phyloP scores from a whole-genome alignment of 108 stramenopile species.

The Thalassiosira profunda region DNA sequence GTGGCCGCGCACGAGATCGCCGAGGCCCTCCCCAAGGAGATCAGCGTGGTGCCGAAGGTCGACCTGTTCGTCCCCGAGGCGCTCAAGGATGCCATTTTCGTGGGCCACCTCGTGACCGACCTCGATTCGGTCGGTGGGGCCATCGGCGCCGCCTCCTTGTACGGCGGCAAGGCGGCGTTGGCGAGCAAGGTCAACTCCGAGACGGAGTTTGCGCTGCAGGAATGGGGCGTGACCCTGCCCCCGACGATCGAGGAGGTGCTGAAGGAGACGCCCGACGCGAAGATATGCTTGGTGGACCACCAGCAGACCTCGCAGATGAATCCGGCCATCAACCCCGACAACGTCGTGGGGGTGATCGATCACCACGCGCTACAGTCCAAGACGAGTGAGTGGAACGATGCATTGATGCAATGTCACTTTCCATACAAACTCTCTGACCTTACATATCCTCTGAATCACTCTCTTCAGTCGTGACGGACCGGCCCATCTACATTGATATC shows the following conservation, averaged over 20 bases:
- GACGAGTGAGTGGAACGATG: too few species aligned
- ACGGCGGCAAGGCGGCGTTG: conserved; percentile 60
- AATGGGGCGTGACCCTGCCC: conserved; percentile 44
- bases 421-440: too few species aligned
- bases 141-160: conserved; percentile 74
- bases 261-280: conserved; percentile 46
- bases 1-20: conserved; percentile 44
- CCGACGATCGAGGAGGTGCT: conserved; percentile 51
- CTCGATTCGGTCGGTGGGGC: conserved; percentile 73
- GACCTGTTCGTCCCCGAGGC: conserved; percentile 56
- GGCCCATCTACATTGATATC: conserved; percentile 84
- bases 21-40: conserved; percentile 44
- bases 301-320: conserved; percentile 80
- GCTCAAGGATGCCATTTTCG: conserved; percentile 60
- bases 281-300: conserved; percentile 78
- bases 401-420: too few species aligned
- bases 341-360: conserved; percentile 81
- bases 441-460: too few species aligned
- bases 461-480: conserved; percentile 77
- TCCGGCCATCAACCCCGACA: conserved; percentile 58
- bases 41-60: conserved; percentile 23
- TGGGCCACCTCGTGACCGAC: conserved; percentile 82
- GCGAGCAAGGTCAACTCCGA: conserved; percentile 70
- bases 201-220: conserved; percentile 60
- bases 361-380: conserved; percentile 83